A percentile compares a stretch with the other conserved stretches of the same genome.
Conservation (phyloP, 2,329 filamentous ascomycete genomes). For the Aspergillus latus region DNA sequence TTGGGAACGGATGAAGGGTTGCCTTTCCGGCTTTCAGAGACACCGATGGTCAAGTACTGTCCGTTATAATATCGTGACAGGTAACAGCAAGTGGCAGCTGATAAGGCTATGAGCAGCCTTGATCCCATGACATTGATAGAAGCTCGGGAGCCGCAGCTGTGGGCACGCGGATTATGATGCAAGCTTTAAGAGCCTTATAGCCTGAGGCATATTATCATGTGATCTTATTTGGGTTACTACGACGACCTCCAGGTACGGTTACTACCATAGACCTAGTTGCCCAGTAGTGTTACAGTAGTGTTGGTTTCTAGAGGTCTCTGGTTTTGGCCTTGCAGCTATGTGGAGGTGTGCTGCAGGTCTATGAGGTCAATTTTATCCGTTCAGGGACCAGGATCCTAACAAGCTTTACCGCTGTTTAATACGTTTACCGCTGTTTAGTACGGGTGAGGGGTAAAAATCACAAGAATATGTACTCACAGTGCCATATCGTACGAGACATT, state of each 20-base stretch:
- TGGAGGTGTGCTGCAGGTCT: conserved; percentile 4
- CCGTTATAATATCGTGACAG: background rate
- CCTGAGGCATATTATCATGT: background rate
- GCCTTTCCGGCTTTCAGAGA: background rate
- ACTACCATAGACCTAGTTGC: too few relatives aligned
- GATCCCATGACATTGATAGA: conserved; percentile 17
- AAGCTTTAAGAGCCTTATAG: conserved; percentile 6
- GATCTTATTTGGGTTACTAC: background rate
- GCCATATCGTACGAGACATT: background rate
- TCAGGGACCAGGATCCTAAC: conserved; percentile 5
- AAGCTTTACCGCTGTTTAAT: conserved; percentile 15
- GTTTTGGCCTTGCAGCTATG: background rate
- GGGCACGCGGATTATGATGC: conserved; percentile 11
- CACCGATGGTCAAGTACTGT: background rate
- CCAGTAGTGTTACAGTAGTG: background rate
- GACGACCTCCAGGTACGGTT: too few relatives aligned
- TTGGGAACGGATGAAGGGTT: background rate
- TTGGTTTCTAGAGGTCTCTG: background rate
- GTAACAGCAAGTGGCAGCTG: conserved; percentile 3
- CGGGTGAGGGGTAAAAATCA: too few relatives aligned
- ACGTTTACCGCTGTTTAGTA: background rate
- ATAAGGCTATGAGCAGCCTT: conserved; percentile 6
- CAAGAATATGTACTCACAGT: too few relatives aligned
- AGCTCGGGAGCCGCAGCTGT: conserved; percentile 5
- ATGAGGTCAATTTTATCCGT: background rate